A percentile compares a stretch with the other conserved stretches of the same genome.
Conservation (phyloP, 2,329 filamentous ascomycete species). For the Stachybotrys elegans region DNA sequence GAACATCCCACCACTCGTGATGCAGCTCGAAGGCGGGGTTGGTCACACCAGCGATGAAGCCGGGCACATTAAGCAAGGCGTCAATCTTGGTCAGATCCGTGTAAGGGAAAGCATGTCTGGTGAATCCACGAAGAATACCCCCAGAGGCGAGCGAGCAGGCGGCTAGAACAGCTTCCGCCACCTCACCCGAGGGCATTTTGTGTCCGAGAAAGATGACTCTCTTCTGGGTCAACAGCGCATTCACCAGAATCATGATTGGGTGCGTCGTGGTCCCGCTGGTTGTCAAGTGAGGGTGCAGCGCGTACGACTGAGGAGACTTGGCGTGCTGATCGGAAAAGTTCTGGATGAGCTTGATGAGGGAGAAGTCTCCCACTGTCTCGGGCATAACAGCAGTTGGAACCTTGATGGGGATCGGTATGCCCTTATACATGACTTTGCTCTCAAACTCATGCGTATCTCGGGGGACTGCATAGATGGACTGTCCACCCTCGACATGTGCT, state of each 20-base stretch:
- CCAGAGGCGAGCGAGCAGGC: constrained; percentile 91
- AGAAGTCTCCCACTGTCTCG: constrained; percentile 97
- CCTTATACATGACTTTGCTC: constrained; percentile 91
- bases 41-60: constrained; percentile 95
- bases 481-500: constrained; percentile 53
- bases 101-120: constrained; percentile 93
- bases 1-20: constrained; percentile 95
- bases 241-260: constrained; percentile 90
- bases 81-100: constrained; percentile 98
- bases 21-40: constrained; percentile 95
- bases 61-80: constrained; percentile 89
- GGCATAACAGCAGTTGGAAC: constrained; percentile 89
- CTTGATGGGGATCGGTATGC: constrained; percentile 94
- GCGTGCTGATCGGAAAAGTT: constrained; percentile 82
- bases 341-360: constrained; percentile 92
- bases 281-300: constrained; percentile 84
- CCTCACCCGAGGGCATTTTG: constrained; percentile 90
- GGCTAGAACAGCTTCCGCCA: constrained; percentile 96
- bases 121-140: constrained; percentile 88
- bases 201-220: constrained; percentile 93
- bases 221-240: constrained; percentile 93
- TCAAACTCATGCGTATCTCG: constrained; percentile 98
- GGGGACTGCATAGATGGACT: constrained; percentile 68
- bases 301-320: constrained; percentile 79
- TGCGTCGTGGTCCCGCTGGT: constrained; percentile 87